These are phyloP conservation scores for Colletotrichum tanaceti DNA, from an alignment of 2,329 filamentous ascomycete species.

Conservation along the genomic window DNA sequence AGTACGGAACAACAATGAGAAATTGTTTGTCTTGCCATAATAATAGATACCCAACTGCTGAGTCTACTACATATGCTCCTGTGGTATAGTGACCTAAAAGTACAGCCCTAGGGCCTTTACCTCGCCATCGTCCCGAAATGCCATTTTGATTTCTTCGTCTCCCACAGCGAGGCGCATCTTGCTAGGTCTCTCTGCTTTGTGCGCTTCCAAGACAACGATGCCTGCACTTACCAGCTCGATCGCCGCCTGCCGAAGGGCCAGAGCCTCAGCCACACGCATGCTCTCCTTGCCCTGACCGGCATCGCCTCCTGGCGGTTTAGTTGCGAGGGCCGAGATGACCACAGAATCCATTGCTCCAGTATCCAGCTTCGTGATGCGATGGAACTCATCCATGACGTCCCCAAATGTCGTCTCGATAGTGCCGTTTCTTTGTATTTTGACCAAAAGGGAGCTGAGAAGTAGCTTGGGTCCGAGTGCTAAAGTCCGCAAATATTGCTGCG, in stretches of 20 bases:
- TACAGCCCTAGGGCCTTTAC: slow-evolving; percentile 80
- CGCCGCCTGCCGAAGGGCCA: slow-evolving; percentile 73
- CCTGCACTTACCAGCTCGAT: slow-evolving; percentile 88
- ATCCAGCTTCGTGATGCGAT: slow-evolving; percentile 66
- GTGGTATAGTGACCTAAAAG: slow-evolving; percentile 44
- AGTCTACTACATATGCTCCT: slow-evolving; percentile 11
- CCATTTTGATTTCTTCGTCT: slow-evolving; percentile 90
- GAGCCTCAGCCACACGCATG: slow-evolving; percentile 23
- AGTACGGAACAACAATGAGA: not conserved
- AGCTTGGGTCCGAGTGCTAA: slow-evolving; percentile 87
- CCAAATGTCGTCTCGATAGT: slow-evolving; percentile 88
- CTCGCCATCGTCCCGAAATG: slow-evolving; percentile 88
- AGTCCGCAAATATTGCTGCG: slow-evolving; percentile 87
- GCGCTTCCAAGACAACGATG: slow-evolving; percentile 84
- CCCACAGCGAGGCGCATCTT: slow-evolving; percentile 88
- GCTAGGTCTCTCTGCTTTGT: slow-evolving; percentile 84
- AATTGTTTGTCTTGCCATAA: not conserved
- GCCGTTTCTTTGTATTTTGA: slow-evolving; percentile 83
- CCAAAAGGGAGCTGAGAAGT: slow-evolving; percentile 83
- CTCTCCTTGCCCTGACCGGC: slow-evolving; percentile 16
- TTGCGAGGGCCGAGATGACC: slow-evolving; percentile 3
- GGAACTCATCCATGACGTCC: slow-evolving; percentile 89
- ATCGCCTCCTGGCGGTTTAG: slow-evolving; percentile 26
- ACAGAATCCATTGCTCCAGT: slow-evolving; percentile 6
- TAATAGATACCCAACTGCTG: slow-evolving; percentile 31